phyloP scores from a whole-genome alignment of 228 moss, liverwort and hornwort species.

The Sphagnum fallax region DNA sequence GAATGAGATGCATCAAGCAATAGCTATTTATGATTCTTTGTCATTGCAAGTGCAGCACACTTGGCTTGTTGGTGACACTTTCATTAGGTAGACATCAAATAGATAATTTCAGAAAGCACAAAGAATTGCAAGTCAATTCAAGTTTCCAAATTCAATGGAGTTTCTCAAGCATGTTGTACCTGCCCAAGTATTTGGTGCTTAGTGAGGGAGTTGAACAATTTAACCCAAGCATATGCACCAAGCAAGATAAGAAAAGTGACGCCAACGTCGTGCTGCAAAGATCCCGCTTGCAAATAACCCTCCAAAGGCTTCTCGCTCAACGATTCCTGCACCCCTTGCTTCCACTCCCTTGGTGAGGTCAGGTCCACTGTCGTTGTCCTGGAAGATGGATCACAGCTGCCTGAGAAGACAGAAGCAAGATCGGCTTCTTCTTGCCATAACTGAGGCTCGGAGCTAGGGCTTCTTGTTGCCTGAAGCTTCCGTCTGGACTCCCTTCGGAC shows the following conservation, averaged over 20 bases:
- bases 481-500: not conserved
- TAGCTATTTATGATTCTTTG: no score
- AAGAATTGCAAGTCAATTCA: not conserved
- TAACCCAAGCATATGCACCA: slow-evolving; percentile 74
- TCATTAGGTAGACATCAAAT: no score
- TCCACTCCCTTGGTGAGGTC: not conserved
- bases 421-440: not conserved
- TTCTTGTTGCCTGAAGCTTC: not conserved
- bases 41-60: no score
- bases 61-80: no score
- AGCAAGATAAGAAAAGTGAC: slow-evolving; percentile 47
- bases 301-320: not conserved
- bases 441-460: not conserved
- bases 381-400: not conserved
- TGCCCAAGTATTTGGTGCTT: slow-evolving; percentile 52
- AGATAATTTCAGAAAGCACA: not conserved
- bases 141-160: not conserved
- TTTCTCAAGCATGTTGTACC: slow-evolving; percentile 8
- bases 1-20: not conserved
- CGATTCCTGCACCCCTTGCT: not conserved
- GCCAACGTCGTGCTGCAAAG: slow-evolving; percentile 55
- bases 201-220: slow-evolving; percentile 78
- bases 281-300: not conserved
- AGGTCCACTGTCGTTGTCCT: not conserved
- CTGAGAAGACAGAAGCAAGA: not conserved